These are phyloP conservation scores for Aspergillus pseudoterreus DNA, from an alignment of 2,329 filamentous ascomycete species.

Conservation along the genomic window DNA sequence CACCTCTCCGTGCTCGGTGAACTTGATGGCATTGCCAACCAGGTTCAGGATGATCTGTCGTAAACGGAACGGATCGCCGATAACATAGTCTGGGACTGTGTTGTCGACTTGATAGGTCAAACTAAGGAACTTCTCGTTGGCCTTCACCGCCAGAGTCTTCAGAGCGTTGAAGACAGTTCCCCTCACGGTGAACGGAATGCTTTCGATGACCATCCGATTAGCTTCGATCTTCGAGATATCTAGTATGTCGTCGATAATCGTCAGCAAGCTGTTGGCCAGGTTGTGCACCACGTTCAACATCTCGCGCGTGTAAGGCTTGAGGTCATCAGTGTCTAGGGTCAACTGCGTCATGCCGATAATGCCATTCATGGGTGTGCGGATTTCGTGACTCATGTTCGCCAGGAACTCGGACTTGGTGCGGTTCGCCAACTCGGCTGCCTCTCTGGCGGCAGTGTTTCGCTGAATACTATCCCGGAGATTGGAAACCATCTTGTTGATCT, in stretches of 20 bases:
- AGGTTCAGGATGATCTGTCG: slow-evolving; percentile 96
- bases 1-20: slow-evolving; percentile 94
- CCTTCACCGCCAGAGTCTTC: slow-evolving; percentile 94
- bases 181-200: slow-evolving; percentile 91
- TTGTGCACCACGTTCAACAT: slow-evolving; percentile 99
- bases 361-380: slow-evolving; percentile 94
- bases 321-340: slow-evolving; percentile 88
- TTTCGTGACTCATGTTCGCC: slow-evolving; percentile 98
- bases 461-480: slow-evolving; percentile 95
- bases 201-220: slow-evolving; percentile 96
- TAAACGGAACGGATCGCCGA: slow-evolving; percentile 93
- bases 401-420: slow-evolving; percentile 98
- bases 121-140: slow-evolving; percentile 91
- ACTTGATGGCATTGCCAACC: slow-evolving; percentile 98
- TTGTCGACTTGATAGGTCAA: slow-evolving; percentile 91
- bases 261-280: slow-evolving; percentile 89
- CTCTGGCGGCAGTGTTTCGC: slow-evolving; percentile 89
- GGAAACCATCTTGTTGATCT: slow-evolving; percentile 99
- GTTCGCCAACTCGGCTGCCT: slow-evolving; percentile 93
- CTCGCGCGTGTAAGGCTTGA: slow-evolving; percentile 92
- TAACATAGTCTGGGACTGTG: slow-evolving; percentile 88
- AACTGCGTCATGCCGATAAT: slow-evolving; percentile 98
- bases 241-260: slow-evolving; percentile 83
- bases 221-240: slow-evolving; percentile 80
- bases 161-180: slow-evolving; percentile 95